Base-by-base conservation (phyloP, 2,329 filamentous ascomycete genomes). In the Drechslerella dactyloides region DNA sequence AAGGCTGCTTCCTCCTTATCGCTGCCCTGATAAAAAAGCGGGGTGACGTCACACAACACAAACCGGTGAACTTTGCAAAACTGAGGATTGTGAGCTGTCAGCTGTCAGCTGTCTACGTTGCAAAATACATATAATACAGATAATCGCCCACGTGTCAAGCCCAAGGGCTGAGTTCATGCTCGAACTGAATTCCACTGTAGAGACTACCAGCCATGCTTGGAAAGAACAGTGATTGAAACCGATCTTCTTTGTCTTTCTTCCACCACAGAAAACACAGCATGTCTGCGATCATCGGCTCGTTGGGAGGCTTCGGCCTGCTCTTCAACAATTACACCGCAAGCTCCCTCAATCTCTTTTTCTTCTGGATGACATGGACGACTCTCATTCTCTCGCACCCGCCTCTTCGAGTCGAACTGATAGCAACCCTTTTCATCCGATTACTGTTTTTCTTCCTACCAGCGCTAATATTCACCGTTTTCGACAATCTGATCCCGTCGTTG, bases 301-400 rank as follows among this genome's bases (percentile, higher is more conserved):
- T 72, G 17, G 68, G 68, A 0, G 84, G 91, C 74, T 80, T 90
- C 44, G 89, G 88, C 27, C 89, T 88, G 73, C 82, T 90, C 76
- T 81, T 87, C 54, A 78, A 87, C 66, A 84, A 86, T 5, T 89
- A 89, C 5, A 92, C 89, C 82, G 88, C 83, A 46, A 93, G 91
- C 1, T 92, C 88, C 0, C 82, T 96, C 74, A 96, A 94, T 79
- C 81, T 96, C 23, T 82, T 96, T 73, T 93, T 96, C 82, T 94
- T 96, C 80, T 93, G 92, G 79, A 85, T 96, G 81, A 93, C 90
- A 75, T 96, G 92, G 92, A 87, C 87, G 4, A 93, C 90, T 0
- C 84, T 97, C 33, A 86, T 96, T 42, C 82, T 93, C 1, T 89
- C 89, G 5, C 89, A 96, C 76, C 84, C 88, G 0, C 87, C 90